Percentiles rank a stretch among this genome's conserved stretches.
These are phyloP conservation scores for Sarocladium oryzae DNA, from an alignment of 2,329 filamentous ascomycete genomes.

Conservation along the genomic window DNA sequence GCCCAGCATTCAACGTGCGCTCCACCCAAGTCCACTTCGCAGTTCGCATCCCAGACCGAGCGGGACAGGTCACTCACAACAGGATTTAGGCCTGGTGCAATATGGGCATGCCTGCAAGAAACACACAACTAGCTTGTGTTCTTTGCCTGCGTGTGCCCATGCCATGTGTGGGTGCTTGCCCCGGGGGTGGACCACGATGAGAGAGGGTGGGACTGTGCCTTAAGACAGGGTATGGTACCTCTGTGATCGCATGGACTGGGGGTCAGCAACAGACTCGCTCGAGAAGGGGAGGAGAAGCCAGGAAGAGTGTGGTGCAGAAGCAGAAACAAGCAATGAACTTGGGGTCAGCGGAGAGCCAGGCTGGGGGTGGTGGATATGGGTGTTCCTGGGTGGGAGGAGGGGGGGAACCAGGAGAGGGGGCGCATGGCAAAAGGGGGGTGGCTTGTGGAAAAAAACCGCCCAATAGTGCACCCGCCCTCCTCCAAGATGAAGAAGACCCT, in stretches of 20 bases:
- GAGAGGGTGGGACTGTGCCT: not conserved
- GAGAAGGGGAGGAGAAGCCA: not conserved
- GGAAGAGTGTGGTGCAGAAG: not conserved
- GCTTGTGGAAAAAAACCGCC: not conserved
- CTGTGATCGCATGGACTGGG: not conserved
- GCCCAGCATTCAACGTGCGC: not conserved
- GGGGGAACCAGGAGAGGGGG: not conserved
- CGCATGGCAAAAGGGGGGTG: not conserved
- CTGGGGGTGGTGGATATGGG: not conserved
- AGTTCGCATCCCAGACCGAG: conserved; percentile 1
- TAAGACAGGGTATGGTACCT: not conserved
- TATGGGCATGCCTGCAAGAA: too few relatives aligned
- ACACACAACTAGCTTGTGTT: too few relatives aligned
- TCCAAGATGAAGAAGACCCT: conserved; percentile 1
- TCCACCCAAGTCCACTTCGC: conserved; percentile 2
- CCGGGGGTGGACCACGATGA: not conserved
- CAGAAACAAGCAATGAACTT: not conserved
- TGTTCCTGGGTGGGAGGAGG: conserved; percentile 2
- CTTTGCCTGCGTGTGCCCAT: not conserved
- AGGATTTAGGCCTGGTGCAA: not conserved
- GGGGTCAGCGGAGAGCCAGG: not conserved
- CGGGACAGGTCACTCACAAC: conserved; percentile 3
- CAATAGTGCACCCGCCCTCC: not conserved
- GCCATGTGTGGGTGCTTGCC: not conserved
- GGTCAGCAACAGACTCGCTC: not conserved